Evolutionary conservation across 176 grass and related monocot species (phyloP), one percentile per base, ranked within the genome.

Genomic region (Thalia dealbata): DNA sequence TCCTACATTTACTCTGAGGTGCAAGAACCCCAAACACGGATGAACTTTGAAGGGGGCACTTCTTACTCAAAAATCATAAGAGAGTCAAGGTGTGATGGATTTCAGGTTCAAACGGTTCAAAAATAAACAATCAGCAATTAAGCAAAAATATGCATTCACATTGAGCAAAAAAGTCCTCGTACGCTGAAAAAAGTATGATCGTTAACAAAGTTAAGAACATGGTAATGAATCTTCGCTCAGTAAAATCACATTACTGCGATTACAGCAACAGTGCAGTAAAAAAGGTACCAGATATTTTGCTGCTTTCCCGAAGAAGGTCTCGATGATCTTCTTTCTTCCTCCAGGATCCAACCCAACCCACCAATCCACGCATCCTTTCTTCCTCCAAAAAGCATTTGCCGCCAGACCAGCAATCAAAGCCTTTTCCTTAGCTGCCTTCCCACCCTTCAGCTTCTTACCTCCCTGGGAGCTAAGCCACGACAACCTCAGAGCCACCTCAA

Each of bases 351-450:
- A 76, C 78, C 67, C 73, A 73, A 75, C 78, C 95, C 95, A 97
- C 95, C 95, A 97, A 77, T 97, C 89, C 61, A 88, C 61, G 71
- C 91, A 97, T 2, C 90, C 95, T 60, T 92, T 97, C 74, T 91
- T 91, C 85, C 95, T 97, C 95, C 87, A 97, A 83, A 92, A 92
- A 0, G 84, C 87, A 35, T 88, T 83, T 4, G 95, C 81, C 14
- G 95, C 87, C n/a, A 92, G 48, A n/a, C 77, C 77, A n/a, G 21
- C 66, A 58, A 25, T 41, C 25, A 70, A 81, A 19, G 82, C 80
- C 76, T 92, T 97, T 72, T 92, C 89, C 86, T 90, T 92, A 10
- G 78, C 73, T 50, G 72, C 56, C 65, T 90, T 96, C 43, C 83
- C 84, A 11, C 83, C 71, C 73, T 86, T 88, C 82, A 79, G 15